Evolutionary conservation across 164 flowering plant genomes (phyloP), one percentile per base, ranked within the genome.

Genomic region (Vitis labrusca): DNA sequence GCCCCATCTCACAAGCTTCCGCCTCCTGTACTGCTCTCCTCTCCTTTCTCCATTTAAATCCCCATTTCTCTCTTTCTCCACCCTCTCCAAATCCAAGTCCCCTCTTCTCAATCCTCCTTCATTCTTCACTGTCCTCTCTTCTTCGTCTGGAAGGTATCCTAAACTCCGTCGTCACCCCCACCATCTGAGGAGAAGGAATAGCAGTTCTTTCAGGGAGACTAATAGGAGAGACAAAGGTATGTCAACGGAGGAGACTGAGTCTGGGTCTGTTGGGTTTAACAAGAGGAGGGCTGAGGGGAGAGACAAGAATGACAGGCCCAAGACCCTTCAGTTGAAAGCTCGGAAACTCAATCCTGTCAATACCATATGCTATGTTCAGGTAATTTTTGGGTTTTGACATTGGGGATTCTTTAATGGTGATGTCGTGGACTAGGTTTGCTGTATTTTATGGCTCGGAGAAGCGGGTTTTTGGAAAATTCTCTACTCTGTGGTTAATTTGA

Each of bases 361-460:
- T 66, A 92, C 97, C n/a, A 81, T 85, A 17, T 81, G 84, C n/a
- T 89, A 92, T 77, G 87, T 89, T 19, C 99, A 94, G 93, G 97
- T 93, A 75, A 6, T 52, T 50, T 10, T 53, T 63, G 11, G 17
- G 10, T 50, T 60, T 52, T 66, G 27, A 49, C 11, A 27, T 8
- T 47, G 37, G 10, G 14, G 19, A 59, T 61, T 2, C 52, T 52
- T 49, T 69, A 13, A 32, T 15, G 44, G 44, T 2, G 50, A 8
- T 63, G 63, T 61, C 9, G 1, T 62, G 55, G 17, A 17, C 13
- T 10, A 13, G 49, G 50, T 27, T 54, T 55, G 63, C 8, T 50
- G 58, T 74, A 58, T 50, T 57, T 56, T 65, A 9, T n/a, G 29
- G 32, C 27, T 63, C 16, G 19, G 55, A 49, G 30, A 6, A 62